phyloP scores from a whole-genome alignment of 2,329 filamentous ascomycete genomes.

The Trichophyton benhamiae region DNA sequence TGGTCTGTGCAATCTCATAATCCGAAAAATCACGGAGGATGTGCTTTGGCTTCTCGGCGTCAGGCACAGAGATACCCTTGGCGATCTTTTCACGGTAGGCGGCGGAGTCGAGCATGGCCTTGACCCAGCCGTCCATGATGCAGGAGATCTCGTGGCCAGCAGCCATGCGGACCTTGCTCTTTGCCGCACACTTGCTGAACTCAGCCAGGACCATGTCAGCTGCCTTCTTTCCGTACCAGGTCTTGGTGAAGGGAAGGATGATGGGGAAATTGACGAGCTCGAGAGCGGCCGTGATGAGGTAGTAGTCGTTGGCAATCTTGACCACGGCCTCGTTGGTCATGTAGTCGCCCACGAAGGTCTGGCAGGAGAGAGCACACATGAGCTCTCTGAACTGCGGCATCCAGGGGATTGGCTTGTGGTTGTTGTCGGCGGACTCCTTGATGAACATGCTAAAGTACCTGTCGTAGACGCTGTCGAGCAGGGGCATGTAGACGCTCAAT shows the following conservation, averaged over 20 bases:
- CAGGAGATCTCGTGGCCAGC: slow-evolving; percentile 76
- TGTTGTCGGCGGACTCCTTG: slow-evolving; percentile 57
- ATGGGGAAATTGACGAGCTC: slow-evolving; percentile 98
- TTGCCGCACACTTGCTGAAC: slow-evolving; percentile 82
- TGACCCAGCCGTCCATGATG: slow-evolving; percentile 92
- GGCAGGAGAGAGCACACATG: slow-evolving; percentile 87
- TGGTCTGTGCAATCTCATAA: slow-evolving; percentile 79
- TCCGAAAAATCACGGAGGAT: slow-evolving; percentile 78
- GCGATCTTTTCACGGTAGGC: slow-evolving; percentile 67
- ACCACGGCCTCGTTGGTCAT: slow-evolving; percentile 81
- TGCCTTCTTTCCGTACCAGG: slow-evolving; percentile 94
- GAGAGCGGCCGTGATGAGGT: slow-evolving; percentile 85
- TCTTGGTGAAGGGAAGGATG: slow-evolving; percentile 87
- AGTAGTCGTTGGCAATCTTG: slow-evolving; percentile 94
- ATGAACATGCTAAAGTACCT: slow-evolving; percentile 72
- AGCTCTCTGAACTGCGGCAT: slow-evolving; percentile 89
- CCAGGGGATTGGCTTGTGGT: slow-evolving; percentile 66
- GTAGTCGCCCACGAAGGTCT: slow-evolving; percentile 95
- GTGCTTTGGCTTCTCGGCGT: slow-evolving; percentile 66
- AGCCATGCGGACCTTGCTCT: slow-evolving; percentile 84
- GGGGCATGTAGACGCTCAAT: slow-evolving; percentile 76
- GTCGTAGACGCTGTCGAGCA: slow-evolving; percentile 84
- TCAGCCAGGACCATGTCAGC: slow-evolving; percentile 83
- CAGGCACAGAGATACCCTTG: slow-evolving; percentile 55
- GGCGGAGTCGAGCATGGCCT: slow-evolving; percentile 74